Evolutionary conservation across 192 early-diverging fungal genomes (phyloP), one percentile per base, ranked within the genome.

Genomic region (Mycoemilia scoparia): DNA sequence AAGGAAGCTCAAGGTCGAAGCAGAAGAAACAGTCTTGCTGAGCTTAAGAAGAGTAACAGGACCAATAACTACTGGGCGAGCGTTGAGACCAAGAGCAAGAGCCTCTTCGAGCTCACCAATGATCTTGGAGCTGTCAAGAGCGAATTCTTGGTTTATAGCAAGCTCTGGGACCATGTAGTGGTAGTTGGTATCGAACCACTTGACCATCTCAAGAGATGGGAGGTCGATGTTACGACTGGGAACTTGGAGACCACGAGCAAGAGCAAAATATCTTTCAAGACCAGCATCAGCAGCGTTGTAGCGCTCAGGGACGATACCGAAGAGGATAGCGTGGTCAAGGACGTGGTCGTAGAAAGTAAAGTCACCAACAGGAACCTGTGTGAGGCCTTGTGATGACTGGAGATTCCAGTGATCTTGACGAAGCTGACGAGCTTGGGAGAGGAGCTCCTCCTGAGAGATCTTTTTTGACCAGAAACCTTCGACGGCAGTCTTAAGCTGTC

Each of bases 171-270:
- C 88, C 39, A 88, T 86, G 54, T 67, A 84, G 45, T 84, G 73
- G 66, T 82, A 97, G 79, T 97, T 97, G 46, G 92, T 92, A 60
- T 95, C 88, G 55, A 95, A 97, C 87, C 84, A 97, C 68, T 97
- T 97, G 73, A 89, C 89, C 92, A 97, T 97, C 64, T 95, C 88
- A 53, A 87, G 77, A 35, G 90, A 85, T 34, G 81, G 81, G 21
- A 97, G 81, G 43, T 95, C 87, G 39, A 92, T 60, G 56, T 68
- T 66, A 32, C 60, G 62, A 45, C 68, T 67, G 51, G 66, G 76
- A 45, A 69, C 57, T 46, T 97, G 92, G 35, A 82, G 69, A 45
- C 92, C 92, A 63, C 92, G 86, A 40, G 73, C 85, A 79, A 96
- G 92, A 49, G 92, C 92, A 68, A 97, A 97, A 77, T 92, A 96